Evolutionary conservation across 148 eudicot species (phyloP).

Genomic region (Chenopodium quinoa): DNA sequence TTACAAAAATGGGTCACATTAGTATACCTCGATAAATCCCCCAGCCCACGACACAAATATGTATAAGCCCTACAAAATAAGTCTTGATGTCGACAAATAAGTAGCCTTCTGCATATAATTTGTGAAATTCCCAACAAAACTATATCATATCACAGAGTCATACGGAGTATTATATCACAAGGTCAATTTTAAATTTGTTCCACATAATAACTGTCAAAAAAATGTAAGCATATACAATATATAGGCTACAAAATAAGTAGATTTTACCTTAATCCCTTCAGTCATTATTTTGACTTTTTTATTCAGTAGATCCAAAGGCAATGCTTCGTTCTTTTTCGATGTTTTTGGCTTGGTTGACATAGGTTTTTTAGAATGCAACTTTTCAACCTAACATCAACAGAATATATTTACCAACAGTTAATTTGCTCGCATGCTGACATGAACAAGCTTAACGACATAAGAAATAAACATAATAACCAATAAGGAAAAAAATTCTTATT

Average conservation of each 20-base stretch:
- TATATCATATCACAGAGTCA: background rate
- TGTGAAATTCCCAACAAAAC: background rate
- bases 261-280: constrained; percentile 61
- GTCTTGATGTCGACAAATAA: background rate
- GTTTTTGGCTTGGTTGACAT: constrained; percentile 49
- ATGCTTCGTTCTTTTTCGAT: constrained; percentile 55
- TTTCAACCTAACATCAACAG: constrained; percentile 58
- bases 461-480: background rate
- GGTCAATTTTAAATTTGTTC: background rate
- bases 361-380: constrained; percentile 35
- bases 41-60: background rate
- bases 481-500: too few relatives aligned
- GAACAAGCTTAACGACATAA: constrained; percentile 9
- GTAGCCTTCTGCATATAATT: background rate
- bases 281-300: constrained; percentile 77
- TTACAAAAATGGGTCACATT: background rate
- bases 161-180: too few relatives aligned
- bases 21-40: background rate
- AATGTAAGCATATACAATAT: background rate
- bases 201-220: background rate
- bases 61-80: background rate
- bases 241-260: background rate
- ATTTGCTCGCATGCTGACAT: background rate
- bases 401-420: background rate
- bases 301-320: constrained; percentile 45